Conservation (phyloP, 2,329 filamentous ascomycete genomes). For the Aspergillus sp. region DNA sequence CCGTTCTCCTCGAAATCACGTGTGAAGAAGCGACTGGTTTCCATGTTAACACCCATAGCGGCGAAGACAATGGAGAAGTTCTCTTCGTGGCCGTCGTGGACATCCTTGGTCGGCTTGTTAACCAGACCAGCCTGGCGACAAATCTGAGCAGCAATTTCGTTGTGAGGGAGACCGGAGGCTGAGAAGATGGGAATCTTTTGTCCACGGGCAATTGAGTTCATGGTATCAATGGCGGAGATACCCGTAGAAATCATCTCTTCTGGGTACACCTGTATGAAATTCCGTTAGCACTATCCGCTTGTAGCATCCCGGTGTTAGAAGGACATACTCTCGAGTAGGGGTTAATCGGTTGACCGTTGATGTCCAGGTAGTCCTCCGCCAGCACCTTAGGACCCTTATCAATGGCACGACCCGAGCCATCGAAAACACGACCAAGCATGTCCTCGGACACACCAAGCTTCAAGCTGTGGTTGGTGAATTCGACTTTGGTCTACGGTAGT, state of each 20-base stretch:
- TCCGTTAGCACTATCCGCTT: conserved; percentile 8
- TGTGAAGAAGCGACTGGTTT: conserved; percentile 97
- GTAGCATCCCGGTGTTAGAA: background rate
- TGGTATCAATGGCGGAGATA: conserved; percentile 98
- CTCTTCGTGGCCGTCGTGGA: conserved; percentile 95
- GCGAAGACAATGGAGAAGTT: conserved; percentile 99
- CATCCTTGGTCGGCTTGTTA: conserved; percentile 87
- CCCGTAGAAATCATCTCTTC: conserved; percentile 99
- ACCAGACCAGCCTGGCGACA: conserved; percentile 95
- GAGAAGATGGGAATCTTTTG: conserved; percentile 99
- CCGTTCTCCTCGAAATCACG: conserved; percentile 99
- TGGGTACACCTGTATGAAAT: conserved; percentile 73
- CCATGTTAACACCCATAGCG: conserved; percentile 99
- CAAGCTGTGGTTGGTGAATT: conserved; percentile 94
- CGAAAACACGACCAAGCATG: conserved; percentile 98
- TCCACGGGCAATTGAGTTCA: conserved; percentile 96
- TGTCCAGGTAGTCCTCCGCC: conserved; percentile 96
- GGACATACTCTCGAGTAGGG: conserved; percentile 81
- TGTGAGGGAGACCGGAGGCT: conserved; percentile 94
- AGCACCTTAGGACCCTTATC: conserved; percentile 98
- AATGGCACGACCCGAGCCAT: conserved; percentile 95
- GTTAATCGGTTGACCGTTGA: conserved; percentile 98
- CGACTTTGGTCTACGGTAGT: conserved; percentile 76
- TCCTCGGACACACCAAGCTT: conserved; percentile 99
- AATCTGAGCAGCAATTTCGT: conserved; percentile 98